phyloP scores from a whole-genome alignment of 2,329 filamentous ascomycete species.

The Monosporascus sp. region DNA sequence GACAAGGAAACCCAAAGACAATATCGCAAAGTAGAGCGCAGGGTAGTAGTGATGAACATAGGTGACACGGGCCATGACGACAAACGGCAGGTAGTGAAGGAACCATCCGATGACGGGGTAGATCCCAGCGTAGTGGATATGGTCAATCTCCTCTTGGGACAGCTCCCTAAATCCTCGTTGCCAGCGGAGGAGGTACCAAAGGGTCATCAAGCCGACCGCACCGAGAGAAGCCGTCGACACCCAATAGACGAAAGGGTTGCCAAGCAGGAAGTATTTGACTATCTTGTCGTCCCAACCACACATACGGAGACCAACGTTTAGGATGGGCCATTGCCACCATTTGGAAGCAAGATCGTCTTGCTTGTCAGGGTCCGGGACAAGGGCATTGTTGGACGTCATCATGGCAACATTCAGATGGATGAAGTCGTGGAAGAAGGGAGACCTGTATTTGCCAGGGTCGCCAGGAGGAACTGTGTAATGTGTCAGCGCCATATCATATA shows the following conservation, averaged over 20 bases:
- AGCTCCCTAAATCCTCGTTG: conserved; percentile 90
- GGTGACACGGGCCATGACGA: conserved; percentile 96
- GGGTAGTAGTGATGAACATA: conserved; percentile 99
- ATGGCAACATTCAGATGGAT: conserved; percentile 97
- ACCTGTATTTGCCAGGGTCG: conserved; percentile 89
- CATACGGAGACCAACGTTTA: conserved; percentile 95
- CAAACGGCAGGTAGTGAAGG: conserved; percentile 91
- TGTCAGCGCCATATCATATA: conserved; percentile 5
- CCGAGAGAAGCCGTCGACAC: conserved; percentile 76
- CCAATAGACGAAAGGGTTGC: conserved; percentile 96
- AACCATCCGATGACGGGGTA: conserved; percentile 94
- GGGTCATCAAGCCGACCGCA: conserved; percentile 64
- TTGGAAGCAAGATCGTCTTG: conserved; percentile 95
- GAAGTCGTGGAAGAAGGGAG: conserved; percentile 95
- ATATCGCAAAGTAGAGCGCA: conserved; percentile 93
- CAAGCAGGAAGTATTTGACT: conserved; percentile 97
- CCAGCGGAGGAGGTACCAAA: conserved; percentile 90
- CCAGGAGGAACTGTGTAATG: conserved; percentile 66
- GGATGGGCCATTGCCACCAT: conserved; percentile 98
- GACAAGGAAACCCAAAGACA: conserved; percentile 79
- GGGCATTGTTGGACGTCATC: conserved; percentile 99
- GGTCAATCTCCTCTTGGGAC: conserved; percentile 73
- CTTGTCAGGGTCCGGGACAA: conserved; percentile 97
- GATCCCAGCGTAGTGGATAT: conserved; percentile 87
- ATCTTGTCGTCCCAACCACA: conserved; percentile 95